phyloP scores from a whole-genome alignment of 2,329 filamentous ascomycete species.

The Ambrosiella beaveri region DNA sequence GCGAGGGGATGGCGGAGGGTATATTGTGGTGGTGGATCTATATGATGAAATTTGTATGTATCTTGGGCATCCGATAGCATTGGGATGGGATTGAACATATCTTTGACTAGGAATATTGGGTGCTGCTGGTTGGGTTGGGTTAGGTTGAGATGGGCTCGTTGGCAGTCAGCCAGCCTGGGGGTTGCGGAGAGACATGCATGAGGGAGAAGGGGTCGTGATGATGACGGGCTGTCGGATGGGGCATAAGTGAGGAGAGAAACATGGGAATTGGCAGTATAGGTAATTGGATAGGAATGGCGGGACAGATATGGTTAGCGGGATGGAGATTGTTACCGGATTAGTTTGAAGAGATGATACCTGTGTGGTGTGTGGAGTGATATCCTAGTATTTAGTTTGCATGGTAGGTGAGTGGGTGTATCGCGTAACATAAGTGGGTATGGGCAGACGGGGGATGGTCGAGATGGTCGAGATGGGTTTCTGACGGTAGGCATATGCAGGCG shows the following conservation, averaged over 20 bases:
- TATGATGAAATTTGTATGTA: no score
- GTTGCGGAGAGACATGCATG: not conserved
- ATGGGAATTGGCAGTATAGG: not conserved
- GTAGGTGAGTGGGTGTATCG: no score
- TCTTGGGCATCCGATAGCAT: no score
- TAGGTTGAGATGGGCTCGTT: not conserved
- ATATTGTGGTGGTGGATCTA: no score
- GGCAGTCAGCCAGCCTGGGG: no score
- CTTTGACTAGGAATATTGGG: not conserved
- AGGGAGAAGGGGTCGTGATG: not conserved
- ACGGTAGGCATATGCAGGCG: not conserved
- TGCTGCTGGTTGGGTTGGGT: not conserved
- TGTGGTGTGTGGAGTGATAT: not conserved
- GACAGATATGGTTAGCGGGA: not conserved
- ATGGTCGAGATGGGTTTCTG: no score
- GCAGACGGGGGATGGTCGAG: no score
- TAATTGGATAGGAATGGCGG: not conserved
- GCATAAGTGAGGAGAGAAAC: not conserved
- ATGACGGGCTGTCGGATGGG: not conserved
- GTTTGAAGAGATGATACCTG: not conserved
- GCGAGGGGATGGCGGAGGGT: no score
- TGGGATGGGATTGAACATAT: not conserved
- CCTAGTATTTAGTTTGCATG: not conserved
- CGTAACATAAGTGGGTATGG: no score
- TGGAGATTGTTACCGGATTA: not conserved